Evolutionary conservation across 2,329 filamentous ascomycete species (phyloP).

Genomic region (Botrytis aclada): DNA sequence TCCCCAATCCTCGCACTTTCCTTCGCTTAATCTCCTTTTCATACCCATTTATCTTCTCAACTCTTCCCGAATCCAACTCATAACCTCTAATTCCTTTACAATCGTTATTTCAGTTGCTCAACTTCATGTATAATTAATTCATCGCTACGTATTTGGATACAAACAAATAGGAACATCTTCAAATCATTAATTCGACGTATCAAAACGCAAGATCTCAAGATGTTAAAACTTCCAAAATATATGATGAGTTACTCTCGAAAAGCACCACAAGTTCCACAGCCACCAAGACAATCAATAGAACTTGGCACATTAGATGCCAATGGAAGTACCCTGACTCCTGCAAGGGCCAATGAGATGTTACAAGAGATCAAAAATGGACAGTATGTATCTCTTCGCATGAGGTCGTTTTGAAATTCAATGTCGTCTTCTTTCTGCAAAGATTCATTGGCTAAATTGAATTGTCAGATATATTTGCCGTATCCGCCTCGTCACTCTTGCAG

Average conservation of each 20-base stretch:
- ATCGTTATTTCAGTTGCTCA: neutral
- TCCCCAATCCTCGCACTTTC: neutral
- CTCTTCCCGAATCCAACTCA: too few relatives aligned
- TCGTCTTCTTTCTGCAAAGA: too few relatives aligned
- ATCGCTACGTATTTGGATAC: neutral
- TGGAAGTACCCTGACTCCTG: neutral
- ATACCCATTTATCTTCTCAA: neutral
- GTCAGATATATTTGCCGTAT: constrained; percentile 2
- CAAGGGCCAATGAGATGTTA: neutral
- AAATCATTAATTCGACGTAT: neutral
- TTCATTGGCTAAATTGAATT: neutral
- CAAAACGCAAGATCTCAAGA: neutral
- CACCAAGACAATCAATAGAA: neutral
- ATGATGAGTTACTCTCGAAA: neutral
- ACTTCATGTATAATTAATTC: neutral
- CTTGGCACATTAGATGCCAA: neutral
- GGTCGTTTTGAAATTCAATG: neutral
- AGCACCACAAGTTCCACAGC: too few relatives aligned
- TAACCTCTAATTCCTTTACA: neutral
- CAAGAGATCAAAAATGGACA: neutral
- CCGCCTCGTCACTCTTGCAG: neutral
- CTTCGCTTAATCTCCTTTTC: neutral
- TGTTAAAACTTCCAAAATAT: neutral
- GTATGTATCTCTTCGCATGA: neutral
- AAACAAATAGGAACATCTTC: neutral